Percentiles rank a stretch among this genome's conserved stretches.
Evolutionary conservation across 306 rosid species (phyloP).

Genomic region (Lathyrus sativus): DNA sequence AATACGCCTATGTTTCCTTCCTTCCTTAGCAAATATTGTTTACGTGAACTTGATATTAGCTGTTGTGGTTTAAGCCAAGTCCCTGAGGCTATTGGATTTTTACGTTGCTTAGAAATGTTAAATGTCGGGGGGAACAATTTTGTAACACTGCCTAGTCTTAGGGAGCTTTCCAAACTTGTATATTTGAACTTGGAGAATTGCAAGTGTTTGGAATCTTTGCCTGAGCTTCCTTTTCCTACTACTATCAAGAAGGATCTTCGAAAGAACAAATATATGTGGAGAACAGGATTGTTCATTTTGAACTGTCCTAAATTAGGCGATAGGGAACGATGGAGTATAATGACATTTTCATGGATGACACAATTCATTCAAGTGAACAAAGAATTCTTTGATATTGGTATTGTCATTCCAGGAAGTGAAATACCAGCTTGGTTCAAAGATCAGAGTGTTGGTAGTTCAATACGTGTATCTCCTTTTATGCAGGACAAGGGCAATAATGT

Average conservation of each 20-base stretch:
- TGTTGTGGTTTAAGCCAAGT: constrained; percentile 8
- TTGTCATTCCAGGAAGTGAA: neutral
- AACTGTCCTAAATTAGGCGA: constrained; percentile 9
- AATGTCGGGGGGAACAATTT: constrained; percentile 12
- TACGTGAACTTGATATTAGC: constrained; percentile 8
- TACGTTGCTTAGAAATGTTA: neutral
- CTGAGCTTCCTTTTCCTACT: neutral
- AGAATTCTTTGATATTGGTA: neutral
- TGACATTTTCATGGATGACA: neutral
- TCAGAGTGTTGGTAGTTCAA: neutral
- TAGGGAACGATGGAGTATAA: neutral
- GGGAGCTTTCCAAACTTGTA: constrained; percentile 6
- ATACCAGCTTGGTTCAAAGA: neutral
- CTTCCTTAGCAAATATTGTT: neutral
- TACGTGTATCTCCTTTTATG: neutral
- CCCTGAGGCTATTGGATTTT: constrained; percentile 21
- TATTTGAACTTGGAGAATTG: constrained; percentile 13
- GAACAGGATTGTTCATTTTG: neutral
- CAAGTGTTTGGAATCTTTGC: constrained; percentile 4
- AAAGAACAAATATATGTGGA: accelerated
- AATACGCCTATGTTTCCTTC: neutral
- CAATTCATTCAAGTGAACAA: neutral
- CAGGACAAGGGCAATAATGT: neutral
- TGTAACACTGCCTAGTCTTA: constrained; percentile 21
- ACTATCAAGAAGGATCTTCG: neutral